Conservation (phyloP, 1,284 basidiomycete species). For the Papiliotrema laurentii region DNA sequence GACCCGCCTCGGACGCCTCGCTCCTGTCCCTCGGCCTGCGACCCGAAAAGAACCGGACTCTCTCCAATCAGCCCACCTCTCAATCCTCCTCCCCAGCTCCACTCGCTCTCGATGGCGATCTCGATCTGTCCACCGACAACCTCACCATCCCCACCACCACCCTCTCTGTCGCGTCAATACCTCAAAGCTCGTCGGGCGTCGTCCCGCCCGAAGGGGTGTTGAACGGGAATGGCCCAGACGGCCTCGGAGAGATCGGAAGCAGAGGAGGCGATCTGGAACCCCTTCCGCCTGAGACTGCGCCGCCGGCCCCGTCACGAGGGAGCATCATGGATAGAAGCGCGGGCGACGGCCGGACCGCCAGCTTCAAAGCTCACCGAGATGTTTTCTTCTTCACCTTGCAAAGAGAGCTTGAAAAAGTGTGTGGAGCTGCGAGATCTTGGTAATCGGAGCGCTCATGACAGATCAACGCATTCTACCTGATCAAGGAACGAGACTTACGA, state of each 20-base stretch:
- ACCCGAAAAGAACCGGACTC: constrained; percentile 59
- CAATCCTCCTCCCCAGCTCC: background rate
- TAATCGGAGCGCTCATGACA: constrained; percentile 40
- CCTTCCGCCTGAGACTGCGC: constrained; percentile 42
- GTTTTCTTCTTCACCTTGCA: constrained; percentile 99
- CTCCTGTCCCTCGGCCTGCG: constrained; percentile 77
- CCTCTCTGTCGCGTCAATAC: constrained; percentile 2
- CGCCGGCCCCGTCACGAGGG: constrained; percentile 32
- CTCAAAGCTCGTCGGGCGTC: no score
- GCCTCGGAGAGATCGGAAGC: no score
- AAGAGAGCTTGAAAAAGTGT: constrained; percentile 92
- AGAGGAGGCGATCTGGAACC: constrained; percentile 34
- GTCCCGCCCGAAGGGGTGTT: background rate
- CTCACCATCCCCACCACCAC: constrained; percentile 3
- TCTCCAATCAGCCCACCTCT: constrained; percentile 19
- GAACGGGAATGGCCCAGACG: background rate
- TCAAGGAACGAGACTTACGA: constrained; percentile 94
- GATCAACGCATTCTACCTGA: constrained; percentile 99
- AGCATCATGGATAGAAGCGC: constrained; percentile 16
- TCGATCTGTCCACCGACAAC: constrained; percentile 2
- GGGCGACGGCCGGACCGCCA: constrained; percentile 37
- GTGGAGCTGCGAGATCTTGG: constrained; percentile 1
- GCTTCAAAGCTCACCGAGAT: constrained; percentile 90
- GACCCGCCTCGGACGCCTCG: constrained; percentile 79
- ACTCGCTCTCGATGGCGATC: background rate